phyloP scores from a whole-genome alignment of 768 basidiomycete genomes.

The Cystobasidiopsis lactophilus region DNA sequence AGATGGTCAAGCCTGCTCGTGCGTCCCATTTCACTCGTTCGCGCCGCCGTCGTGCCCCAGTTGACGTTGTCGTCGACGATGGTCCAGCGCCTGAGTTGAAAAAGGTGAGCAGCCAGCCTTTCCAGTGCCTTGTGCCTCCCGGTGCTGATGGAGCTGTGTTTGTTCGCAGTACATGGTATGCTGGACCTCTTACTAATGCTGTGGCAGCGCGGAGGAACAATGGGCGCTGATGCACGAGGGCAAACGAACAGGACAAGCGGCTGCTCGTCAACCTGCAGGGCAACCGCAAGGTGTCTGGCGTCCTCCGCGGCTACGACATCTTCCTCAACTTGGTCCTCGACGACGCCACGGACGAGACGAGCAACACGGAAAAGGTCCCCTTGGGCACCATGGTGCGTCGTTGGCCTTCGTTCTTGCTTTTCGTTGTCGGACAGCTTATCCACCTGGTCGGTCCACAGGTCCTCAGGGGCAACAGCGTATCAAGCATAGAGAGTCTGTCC shows the following conservation, averaged over 20 bases:
- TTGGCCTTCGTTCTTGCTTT: neutral
- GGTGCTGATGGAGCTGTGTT: neutral
- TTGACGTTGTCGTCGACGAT: neutral
- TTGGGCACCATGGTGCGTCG: constrained; percentile 47
- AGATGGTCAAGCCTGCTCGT: neutral
- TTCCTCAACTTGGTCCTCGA: constrained; percentile 97
- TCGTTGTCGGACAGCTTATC: neutral
- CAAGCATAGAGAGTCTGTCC: constrained; percentile 54
- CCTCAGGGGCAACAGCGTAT: constrained; percentile 87
- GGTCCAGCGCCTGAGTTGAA: neutral
- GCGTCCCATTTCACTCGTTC: neutral
- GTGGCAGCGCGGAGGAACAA: too few species aligned
- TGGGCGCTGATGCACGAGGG: too few species aligned
- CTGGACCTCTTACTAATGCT: too few species aligned
- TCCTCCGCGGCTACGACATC: constrained; percentile 87
- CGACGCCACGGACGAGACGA: constrained; percentile 76
- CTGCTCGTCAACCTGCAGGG: constrained; percentile 83
- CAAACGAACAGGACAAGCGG: constrained; percentile 59
- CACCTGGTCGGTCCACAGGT: constrained; percentile 35
- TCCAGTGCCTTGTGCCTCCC: neutral
- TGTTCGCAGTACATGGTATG: neutral
- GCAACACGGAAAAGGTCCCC: constrained; percentile 66
- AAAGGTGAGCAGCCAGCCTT: neutral
- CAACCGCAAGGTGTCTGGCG: constrained; percentile 46
- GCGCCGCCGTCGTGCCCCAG: too few species aligned